Evolutionary conservation across 1,284 basidiomycete genomes (phyloP).

Genomic region (Trametes sp.): DNA sequence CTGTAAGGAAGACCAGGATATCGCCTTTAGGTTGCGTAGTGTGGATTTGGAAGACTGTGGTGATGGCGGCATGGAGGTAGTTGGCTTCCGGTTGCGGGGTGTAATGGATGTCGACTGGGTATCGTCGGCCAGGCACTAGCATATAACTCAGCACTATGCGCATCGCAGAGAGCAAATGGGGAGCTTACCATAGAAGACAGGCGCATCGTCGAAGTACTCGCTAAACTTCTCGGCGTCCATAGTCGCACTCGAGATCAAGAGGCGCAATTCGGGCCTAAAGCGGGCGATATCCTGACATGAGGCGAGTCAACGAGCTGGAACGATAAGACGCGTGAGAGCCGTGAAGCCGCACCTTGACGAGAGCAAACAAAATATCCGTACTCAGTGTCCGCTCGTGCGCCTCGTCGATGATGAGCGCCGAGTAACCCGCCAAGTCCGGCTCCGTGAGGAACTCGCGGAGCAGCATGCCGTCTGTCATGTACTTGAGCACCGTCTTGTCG

Average conservation of each 20-base stretch:
- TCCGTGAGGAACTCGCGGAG: constrained; percentile 95
- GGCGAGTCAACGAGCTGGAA: constrained; percentile 33
- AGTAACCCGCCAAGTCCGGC: constrained; percentile 92
- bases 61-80: constrained; percentile 98
- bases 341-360: constrained; percentile 84
- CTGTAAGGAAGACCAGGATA: constrained; percentile 96
- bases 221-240: constrained; percentile 97
- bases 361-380: constrained; percentile 96
- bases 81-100: constrained; percentile 98
- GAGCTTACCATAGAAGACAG: constrained; percentile 86
- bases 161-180: not conserved
- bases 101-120: constrained; percentile 98
- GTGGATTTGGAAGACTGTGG: constrained; percentile 98
- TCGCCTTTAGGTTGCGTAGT: constrained; percentile 99
- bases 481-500: constrained; percentile 97
- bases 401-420: constrained; percentile 95
- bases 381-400: constrained; percentile 95
- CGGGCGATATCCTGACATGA: constrained; percentile 89
- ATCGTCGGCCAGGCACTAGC: constrained; percentile 93
- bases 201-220: constrained; percentile 94
- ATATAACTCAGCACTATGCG: constrained; percentile 8
- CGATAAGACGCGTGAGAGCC: constrained; percentile 29
- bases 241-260: constrained; percentile 96
- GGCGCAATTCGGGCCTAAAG: constrained; percentile 90
- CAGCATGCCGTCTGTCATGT: constrained; percentile 99